These are phyloP conservation scores for Allium fistulosum DNA, from an alignment of 106 monocot genomes.

Conservation along the genomic window DNA sequence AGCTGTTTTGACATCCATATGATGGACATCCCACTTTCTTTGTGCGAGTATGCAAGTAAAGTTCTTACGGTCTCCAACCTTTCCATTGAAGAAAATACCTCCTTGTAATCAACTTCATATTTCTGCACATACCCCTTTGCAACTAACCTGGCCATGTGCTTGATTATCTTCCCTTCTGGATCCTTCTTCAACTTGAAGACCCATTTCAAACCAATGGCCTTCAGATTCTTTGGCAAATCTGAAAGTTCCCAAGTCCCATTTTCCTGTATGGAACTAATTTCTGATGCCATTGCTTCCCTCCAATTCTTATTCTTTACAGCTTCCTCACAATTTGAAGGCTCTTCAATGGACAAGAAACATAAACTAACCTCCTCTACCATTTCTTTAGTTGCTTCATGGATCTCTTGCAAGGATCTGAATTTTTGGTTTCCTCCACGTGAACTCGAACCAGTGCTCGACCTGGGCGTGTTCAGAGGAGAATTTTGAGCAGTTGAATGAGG, in stretches of 20 bases:
- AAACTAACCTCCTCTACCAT: not conserved
- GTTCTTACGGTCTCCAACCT: not conserved
- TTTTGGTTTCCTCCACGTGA: no score
- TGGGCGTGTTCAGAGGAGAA: no score
- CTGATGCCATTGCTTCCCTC: conserved; percentile 7
- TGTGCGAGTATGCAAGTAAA: not conserved
- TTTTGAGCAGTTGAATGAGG: no score
- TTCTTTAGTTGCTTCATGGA: not conserved
- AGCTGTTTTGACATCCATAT: not conserved
- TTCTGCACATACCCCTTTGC: not conserved
- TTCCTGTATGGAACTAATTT: not conserved
- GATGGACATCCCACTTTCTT: no score
- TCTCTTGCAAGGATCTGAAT: no score
- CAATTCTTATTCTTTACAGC: conserved; percentile 2
- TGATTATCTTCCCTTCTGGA: not conserved
- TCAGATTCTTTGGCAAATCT: not conserved
- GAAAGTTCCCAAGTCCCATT: conserved; percentile 6
- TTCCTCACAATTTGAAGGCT: not conserved
- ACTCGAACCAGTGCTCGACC: no score
- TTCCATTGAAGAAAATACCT: not conserved
- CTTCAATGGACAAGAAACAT: not conserved
- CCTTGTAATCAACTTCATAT: not conserved
- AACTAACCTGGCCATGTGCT: no score
- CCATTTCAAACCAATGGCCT: not conserved
- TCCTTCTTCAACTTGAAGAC: conserved; percentile 1